Base-by-base conservation (phyloP, 345 rosid species). In the Microcos paniculata region DNA sequence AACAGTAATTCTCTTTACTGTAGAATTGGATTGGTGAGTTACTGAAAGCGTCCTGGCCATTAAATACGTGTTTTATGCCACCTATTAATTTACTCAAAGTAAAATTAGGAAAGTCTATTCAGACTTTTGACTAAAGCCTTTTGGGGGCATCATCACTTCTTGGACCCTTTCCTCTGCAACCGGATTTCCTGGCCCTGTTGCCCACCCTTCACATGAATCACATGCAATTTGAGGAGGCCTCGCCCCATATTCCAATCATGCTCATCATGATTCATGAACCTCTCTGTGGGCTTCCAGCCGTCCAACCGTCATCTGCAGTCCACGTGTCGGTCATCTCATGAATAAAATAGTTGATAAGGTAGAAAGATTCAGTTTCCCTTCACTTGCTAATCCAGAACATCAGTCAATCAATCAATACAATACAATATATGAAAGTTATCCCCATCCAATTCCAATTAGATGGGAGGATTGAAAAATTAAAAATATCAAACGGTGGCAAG, bases 11-110 rank as follows among this genome's bases (percentile, higher is more conserved):
- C 99, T 18, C 91, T 96, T 62, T 96, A 96, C 85, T 95, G 90
- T 35, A 98, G 99, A 59, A 79, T 96, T 33, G 92, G 97, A 63
- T 74, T 96, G 97, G 98, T 96, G 82, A 86, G 98, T 78, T 73
- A 48, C 51, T 21, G 6, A 72, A 70, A 28, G 51, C 74, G 62
- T 76, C 48, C 19, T 53, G 43, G 43, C n/a, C n/a, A 33, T 71
- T 76, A 13, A n/a, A 12, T 51, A 30, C n/a, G 58, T 53, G 38
- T 62, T 78, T 59, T 35, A 55, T 77, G 42, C 4, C 61, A 59
- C 31, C 23, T 51, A 49, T 48, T 31, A 33, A 24, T 38, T 46
- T 28, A 48, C 42, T 28, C 30, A 8, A 4, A 48, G 28, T 48
- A 24, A 30, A 69, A 16, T 49, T 56, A 69, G 49, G 61, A 31